These are phyloP conservation scores for Cladosporium sp. DNA, from an alignment of 2,329 filamentous ascomycete genomes.

Conservation along the genomic window DNA sequence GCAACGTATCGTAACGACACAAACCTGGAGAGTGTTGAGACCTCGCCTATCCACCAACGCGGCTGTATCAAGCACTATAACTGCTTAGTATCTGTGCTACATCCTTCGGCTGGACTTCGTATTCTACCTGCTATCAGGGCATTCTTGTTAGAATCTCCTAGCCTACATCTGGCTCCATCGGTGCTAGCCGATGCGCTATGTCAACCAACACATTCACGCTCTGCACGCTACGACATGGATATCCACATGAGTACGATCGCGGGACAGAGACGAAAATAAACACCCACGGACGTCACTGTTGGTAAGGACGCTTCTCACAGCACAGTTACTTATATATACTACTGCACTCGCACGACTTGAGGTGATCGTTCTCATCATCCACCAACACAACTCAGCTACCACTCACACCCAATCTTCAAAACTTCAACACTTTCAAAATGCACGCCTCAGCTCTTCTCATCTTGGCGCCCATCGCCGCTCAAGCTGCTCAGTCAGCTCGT, in stretches of 20 bases:
- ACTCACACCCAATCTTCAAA: neutral
- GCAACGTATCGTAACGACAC: neutral
- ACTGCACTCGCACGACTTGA: neutral
- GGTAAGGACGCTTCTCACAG: neutral
- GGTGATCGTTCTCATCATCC: neutral
- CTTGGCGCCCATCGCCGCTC: conserved; percentile 10
- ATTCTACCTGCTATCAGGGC: neutral
- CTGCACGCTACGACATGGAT: conserved; percentile 1
- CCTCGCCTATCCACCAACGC: neutral
- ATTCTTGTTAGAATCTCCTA: too few species aligned
- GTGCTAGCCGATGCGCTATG: too few species aligned
- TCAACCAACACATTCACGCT: too few species aligned
- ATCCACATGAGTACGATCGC: neutral
- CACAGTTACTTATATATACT: neutral
- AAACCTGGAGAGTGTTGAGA: neutral
- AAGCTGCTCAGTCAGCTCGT: conserved; percentile 9
- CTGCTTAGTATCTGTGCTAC: conserved; percentile 6
- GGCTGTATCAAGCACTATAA: neutral
- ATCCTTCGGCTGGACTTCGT: conserved; percentile 9
- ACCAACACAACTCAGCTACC: neutral
- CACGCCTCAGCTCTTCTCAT: conserved; percentile 1
- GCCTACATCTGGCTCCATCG: too few species aligned
- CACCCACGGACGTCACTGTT: neutral
- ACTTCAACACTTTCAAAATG: conserved; percentile 9
- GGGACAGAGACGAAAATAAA: neutral